Evolutionary conservation across 2,329 filamentous ascomycete genomes (phyloP), one percentile per base, ranked within the genome.

Genomic region (Ascochyta lentis): DNA sequence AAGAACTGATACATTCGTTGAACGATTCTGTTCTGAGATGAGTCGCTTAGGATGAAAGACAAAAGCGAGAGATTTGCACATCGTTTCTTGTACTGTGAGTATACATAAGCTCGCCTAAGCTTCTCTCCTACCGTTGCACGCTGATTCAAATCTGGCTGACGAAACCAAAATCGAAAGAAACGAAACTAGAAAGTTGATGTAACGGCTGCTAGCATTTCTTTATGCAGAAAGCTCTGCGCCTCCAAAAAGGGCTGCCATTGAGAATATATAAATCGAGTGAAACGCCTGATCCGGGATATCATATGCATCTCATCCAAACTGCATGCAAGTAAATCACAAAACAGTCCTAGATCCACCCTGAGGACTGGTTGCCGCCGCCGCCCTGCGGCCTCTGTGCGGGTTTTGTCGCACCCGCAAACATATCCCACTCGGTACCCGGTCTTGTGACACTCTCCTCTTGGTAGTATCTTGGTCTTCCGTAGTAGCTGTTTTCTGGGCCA

Each of bases 1-100:
- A 74, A 70, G 19, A 73, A 76, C 43, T 63, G 54, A 22, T 65
- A 70, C 60, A 71, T 75, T 26, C 24, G 3, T 19, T 3, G 19
- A 19, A 19, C 3, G 19, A 3, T 19, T 19, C 19, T 19, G 19
- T 19, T 19, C 19, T 19, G 3, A 3, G 19, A 19, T 19, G 19
- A 19, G 19, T 19, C 19, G 19, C 3, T 19, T 19, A 19, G 19
- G 19, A 19, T 19, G 3, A 19, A 19, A 19, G 19, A 19, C 19
- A 19, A 19, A 19, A 19, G 19, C 19, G 19, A 19, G 3, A 19
- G 19, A 3, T 19, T 19, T 19, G 19, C 19, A 19, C 3, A 19
- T 19, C 19, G 19, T 19, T 19, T 19, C 19, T 19, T 19, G 24
- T 26, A 26, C 8, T 26, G 24, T 8, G 24, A 26, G 24, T 26